Evolutionary conservation across 768 basidiomycete genomes (phyloP).

Genomic region (Pulveroboletus sp.): DNA sequence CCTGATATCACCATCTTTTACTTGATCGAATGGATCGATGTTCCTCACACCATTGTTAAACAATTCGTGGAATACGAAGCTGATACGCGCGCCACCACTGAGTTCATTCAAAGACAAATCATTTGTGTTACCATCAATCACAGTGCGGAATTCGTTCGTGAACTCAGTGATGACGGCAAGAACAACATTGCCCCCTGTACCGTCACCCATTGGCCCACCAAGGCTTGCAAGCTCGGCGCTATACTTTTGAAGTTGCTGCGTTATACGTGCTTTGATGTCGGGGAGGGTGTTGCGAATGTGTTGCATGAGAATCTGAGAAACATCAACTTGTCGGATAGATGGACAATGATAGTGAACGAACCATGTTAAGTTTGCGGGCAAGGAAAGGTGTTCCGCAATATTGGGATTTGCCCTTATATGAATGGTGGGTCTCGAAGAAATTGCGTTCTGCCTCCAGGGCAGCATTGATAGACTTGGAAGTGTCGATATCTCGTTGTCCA

Average conservation of each 20-base stretch:
- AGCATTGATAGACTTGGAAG: conserved; percentile 74
- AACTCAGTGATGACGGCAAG: conserved; percentile 99
- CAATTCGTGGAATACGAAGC: conserved; percentile 97
- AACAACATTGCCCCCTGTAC: conserved; percentile 86
- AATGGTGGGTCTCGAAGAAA: conserved; percentile 93
- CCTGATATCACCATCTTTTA: conserved; percentile 97
- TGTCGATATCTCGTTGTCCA: conserved; percentile 96
- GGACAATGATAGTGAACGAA: conserved; percentile 32
- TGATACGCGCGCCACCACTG: conserved; percentile 98
- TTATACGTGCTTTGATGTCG: conserved; percentile 95
- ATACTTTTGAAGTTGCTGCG: conserved; percentile 87
- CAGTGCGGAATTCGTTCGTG: conserved; percentile 92
- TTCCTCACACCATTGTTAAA: conserved; percentile 95
- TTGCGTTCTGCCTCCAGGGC: conserved; percentile 89
- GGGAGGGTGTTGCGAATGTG: conserved; percentile 98
- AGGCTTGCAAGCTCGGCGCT: conserved; percentile 78
- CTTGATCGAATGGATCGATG: conserved; percentile 98
- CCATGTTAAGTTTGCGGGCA: conserved; percentile 92
- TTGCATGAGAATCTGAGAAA: conserved; percentile 90
- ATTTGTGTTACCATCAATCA: conserved; percentile 96
- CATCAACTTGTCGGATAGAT: background rate
- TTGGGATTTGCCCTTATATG: conserved; percentile 90
- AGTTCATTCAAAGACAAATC: conserved; percentile 94
- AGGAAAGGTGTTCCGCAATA: conserved; percentile 98
- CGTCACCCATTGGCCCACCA: conserved; percentile 85